Evolutionary conservation across 106 monocot genomes (phyloP).

Genomic region (Platanthera guangdongensis): DNA sequence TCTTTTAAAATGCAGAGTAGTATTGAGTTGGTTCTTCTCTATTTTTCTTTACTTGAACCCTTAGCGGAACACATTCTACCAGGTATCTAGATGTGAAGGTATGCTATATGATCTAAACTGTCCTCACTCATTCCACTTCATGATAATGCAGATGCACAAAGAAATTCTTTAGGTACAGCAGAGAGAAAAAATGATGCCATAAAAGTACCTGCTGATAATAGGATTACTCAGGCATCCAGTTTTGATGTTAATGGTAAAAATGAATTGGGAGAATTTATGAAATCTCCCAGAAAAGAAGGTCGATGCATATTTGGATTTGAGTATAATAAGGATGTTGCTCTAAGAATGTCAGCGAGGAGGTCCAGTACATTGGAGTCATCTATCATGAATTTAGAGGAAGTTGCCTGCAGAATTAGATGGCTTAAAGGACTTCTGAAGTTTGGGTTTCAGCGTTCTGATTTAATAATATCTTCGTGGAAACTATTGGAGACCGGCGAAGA

Average conservation of each 20-base stretch:
- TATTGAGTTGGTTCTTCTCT: background rate
- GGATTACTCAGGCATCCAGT: conserved; percentile 2
- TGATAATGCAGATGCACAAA: background rate
- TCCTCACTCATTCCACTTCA: background rate
- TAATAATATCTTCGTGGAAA: conserved; percentile 53
- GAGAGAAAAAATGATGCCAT: background rate
- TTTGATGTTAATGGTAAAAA: conserved; percentile 11
- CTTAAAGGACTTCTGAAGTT: conserved; percentile 46
- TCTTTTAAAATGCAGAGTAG: background rate
- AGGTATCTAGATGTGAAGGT: background rate
- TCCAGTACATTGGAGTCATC: conserved; percentile 43
- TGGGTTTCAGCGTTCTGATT: conserved; percentile 37
- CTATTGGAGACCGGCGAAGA: conserved; percentile 14
- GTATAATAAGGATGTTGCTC: background rate
- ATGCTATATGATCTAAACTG: background rate
- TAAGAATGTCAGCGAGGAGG: conserved; percentile 6
- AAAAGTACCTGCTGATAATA: background rate
- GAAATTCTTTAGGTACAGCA: background rate
- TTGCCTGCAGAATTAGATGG: conserved; percentile 56
- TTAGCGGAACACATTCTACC: background rate
- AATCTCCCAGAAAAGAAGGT: conserved; percentile 2
- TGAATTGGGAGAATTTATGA: background rate
- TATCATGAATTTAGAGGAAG: conserved; percentile 53
- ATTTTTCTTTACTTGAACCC: background rate
- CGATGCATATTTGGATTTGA: background rate